Base-by-base conservation (phyloP, 2,329 filamentous ascomycete species). In the Fusarium sp. region DNA sequence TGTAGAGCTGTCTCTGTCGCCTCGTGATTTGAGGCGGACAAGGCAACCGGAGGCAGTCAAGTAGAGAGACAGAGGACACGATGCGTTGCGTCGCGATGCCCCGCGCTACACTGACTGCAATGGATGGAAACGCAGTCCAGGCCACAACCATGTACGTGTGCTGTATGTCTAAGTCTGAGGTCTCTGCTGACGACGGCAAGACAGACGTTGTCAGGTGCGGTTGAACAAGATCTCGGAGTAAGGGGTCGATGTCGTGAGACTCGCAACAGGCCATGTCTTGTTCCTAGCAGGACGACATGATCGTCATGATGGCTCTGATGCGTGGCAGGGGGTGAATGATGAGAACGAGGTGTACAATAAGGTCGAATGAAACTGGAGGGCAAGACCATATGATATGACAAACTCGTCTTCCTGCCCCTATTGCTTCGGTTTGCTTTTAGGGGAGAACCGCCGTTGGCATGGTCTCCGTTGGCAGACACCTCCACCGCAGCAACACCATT, bases 401-500 rank as follows among this genome's bases (percentile, higher is more conserved):
- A 75, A 43, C 59, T 63, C 45, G 68, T 59, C 41, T 41, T 43
- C 48, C 62, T 67, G 45, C 61, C 65, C 61, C 60, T 59, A 48
- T 37, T 63, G 59, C 48, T 64, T 48, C 60, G 64, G 41, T 54
- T 39, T 64, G 39, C 57, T 71, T 64, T 68, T 60, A 75, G 48
- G 62, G 65, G 66, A 69, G 62, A 75, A 67, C 56, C 45, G 58
- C 56, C 50, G 68, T 67, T 74, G 72, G 65, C 72, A 74, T 75
- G 68, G 56, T 74, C 69, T 41, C 45, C 70, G 57, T 67, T 73
- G 72, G 65, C 65, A 73, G 73, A 68, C 50, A 39, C 69, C 65
- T 73, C 72, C 72, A 75, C 72, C 68, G 43, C 56, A 62, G 73
- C 71, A 72, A 72, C 64, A 70, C 69, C 69, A 67, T 75, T 68